Evolutionary conservation across 2,329 filamentous ascomycete genomes (phyloP).

Genomic region (Trematosphaeria pertusa): DNA sequence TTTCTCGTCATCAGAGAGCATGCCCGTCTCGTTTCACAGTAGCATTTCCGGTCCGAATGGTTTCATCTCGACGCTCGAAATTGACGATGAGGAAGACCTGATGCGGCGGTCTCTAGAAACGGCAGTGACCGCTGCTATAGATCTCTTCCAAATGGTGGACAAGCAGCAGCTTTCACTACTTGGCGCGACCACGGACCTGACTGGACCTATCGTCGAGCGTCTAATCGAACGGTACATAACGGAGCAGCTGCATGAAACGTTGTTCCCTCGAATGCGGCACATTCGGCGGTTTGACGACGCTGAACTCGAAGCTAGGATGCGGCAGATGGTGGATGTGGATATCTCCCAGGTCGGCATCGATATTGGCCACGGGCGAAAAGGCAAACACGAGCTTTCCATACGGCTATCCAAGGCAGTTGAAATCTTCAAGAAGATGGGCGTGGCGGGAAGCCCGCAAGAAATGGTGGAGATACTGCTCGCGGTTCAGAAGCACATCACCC

Average conservation of each 20-base stretch:
- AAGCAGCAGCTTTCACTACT: conserved; percentile 92
- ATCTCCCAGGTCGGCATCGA: conserved; percentile 92
- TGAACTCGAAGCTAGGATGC: conserved; percentile 86
- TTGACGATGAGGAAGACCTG: conserved; percentile 88
- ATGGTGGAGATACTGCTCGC: conserved; percentile 83
- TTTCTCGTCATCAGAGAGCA: conserved; percentile 44
- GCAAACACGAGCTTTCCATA: conserved; percentile 80
- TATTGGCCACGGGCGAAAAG: conserved; percentile 77
- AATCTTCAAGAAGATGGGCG: conserved; percentile 84
- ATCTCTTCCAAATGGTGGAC: conserved; percentile 93
- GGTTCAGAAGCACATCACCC: conserved; percentile 83
- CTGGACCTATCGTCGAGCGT: conserved; percentile 87
- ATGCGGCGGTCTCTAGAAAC: conserved; percentile 91
- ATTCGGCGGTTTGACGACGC: conserved; percentile 82
- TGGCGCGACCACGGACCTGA: conserved; percentile 91
- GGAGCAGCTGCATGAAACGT: conserved; percentile 87
- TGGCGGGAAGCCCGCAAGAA: conserved; percentile 81
- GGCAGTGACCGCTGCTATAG: conserved; percentile 90
- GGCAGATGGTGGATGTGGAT: conserved; percentile 92
- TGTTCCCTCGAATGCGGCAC: conserved; percentile 82
- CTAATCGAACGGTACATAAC: conserved; percentile 94
- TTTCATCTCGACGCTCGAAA: conserved; percentile 60
- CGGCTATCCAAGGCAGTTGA: conserved; percentile 81
- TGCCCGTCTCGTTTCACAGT: conserved; percentile 47
- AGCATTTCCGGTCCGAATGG: conserved; percentile 46